A percentile compares a stretch with the other conserved stretches of the same genome.
These are phyloP conservation scores for Turnera subulata DNA, from an alignment of 345 rosid species.

Conservation along the genomic window DNA sequence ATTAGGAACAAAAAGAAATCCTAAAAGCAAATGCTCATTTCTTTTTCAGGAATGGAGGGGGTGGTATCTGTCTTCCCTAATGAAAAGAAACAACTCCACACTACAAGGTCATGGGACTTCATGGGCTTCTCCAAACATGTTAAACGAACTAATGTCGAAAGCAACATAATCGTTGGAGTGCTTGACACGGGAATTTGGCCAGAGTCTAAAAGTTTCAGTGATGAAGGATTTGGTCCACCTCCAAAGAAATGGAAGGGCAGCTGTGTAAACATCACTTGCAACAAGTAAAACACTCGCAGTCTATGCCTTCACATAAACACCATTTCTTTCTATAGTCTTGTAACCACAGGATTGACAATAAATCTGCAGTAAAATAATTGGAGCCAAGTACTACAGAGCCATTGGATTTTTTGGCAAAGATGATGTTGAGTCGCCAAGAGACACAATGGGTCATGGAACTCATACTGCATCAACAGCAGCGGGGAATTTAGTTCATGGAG, in stretches of 20 bases:
- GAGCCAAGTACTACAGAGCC: conserved; percentile 10
- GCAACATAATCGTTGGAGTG: conserved; percentile 10
- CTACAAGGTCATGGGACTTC: conserved; percentile 20
- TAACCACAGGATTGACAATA: neutral
- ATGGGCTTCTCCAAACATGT: conserved; percentile 10
- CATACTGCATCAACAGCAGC: conserved; percentile 20
- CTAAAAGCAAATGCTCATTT: too few species aligned
- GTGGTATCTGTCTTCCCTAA: conserved; percentile 16
- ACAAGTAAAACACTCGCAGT: conserved; percentile 6
- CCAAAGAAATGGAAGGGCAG: conserved; percentile 16
- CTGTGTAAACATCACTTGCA: conserved; percentile 14
- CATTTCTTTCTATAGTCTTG: neutral
- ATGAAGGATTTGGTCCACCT: conserved; percentile 15
- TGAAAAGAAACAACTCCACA: conserved; percentile 11
- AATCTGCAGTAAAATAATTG: conserved; percentile 11
- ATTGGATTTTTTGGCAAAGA: neutral
- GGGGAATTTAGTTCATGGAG: conserved; percentile 1
- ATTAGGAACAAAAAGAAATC: too few species aligned
- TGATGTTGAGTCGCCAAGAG: conserved; percentile 13
- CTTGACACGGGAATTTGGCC: conserved; percentile 20
- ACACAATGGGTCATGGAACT: conserved; percentile 10
- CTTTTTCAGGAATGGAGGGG: conserved; percentile 11
- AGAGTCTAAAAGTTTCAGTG: conserved; percentile 10
- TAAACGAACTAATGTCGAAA: neutral
- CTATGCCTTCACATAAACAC: neutral